Base-by-base conservation (phyloP, 2,329 filamentous ascomycete species). In the Hypoxylon sp. region DNA sequence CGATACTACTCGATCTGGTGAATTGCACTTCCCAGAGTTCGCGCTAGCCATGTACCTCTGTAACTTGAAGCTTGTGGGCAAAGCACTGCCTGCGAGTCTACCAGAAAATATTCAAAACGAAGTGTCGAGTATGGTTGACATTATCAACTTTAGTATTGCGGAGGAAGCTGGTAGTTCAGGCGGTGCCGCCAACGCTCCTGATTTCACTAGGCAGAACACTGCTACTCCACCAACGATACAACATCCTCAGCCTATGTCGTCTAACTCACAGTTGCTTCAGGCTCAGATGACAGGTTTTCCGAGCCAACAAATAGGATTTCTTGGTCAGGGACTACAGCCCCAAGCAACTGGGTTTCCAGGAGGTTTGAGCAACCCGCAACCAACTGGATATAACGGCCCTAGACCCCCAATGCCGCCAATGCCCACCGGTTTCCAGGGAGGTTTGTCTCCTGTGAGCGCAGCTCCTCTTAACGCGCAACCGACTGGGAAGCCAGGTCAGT, bases 101-200 rank as follows among this genome's bases (percentile, higher is more conserved):
- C 96, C 96, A 0, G 94, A 98, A 33, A 91, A 89, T 66, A 91
- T 99, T 72, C 92, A 90, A 83, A 99, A 99, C 76, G 96, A 99
- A 80, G 96, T 99, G 17, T 98, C 95, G 3, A 97, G 96, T 81
- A 98, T 99, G 94, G 96, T 99, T 44, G 96, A 99, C 78, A 99
- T 99, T 63, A 99, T 99, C 78, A 97, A 94, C 66, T 99, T 99
- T 79, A 94, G 91, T 73, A 88, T 98, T 24, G 90, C 89, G 0
- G 96, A 99, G 71, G 91, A 95, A 29, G 84, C 83, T 42, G 84
- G 82, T 44, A 81, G 86, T 19, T 80, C 86, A n/a, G 82, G 84
- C 29, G 74, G 81, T 3, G 84, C 84, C 59, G 88, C 84, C 67
- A 94, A 93, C 79, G 88, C 88, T 14, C 91, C 93, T 0, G 91